Conservation (phyloP, 352 stramenopile genomes). For the Pythium brassicae region DNA sequence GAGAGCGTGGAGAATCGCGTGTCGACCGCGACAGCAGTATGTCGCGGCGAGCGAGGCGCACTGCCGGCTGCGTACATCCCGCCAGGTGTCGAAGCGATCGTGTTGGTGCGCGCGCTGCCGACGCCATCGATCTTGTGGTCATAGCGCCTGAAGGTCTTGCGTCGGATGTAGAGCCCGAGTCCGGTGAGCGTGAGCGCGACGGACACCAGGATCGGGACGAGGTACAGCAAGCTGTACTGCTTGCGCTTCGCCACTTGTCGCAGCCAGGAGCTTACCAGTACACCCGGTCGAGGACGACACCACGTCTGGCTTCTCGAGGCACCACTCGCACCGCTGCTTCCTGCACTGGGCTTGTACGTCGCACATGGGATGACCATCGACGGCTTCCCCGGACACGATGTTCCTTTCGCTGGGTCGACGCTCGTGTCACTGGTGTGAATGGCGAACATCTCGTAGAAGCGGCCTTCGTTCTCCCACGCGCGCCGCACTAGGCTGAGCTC, state of each 20-base stretch:
- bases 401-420: neutral
- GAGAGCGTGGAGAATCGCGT: constrained; percentile 9
- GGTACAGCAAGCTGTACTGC: constrained; percentile 18
- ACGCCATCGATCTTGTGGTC: constrained; percentile 1
- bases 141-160: constrained; percentile 16
- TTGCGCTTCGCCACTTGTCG: constrained; percentile 16
- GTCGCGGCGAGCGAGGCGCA: too few relatives aligned
- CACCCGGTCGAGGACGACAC: constrained; percentile 21
- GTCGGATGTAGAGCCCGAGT: constrained; percentile 16
- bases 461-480: constrained; percentile 13
- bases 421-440: constrained; percentile 11
- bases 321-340: too few relatives aligned
- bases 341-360: too few relatives aligned
- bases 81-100: constrained; percentile 3
- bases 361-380: constrained; percentile 33
- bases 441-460: constrained; percentile 17
- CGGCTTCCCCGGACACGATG: neutral
- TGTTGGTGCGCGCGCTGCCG: neutral
- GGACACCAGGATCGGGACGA: constrained; percentile 27
- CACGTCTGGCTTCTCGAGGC: constrained; percentile 15
- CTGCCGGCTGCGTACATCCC: neutral
- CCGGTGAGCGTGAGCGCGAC: constrained; percentile 16
- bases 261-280: constrained; percentile 33
- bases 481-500: constrained; percentile 18
- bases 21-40: too few relatives aligned